A percentile compares a stretch with the other conserved stretches of the same genome.
Conservation (phyloP, 1,284 basidiomycete genomes). For the Cutaneotrichosporon dermatis region DNA sequence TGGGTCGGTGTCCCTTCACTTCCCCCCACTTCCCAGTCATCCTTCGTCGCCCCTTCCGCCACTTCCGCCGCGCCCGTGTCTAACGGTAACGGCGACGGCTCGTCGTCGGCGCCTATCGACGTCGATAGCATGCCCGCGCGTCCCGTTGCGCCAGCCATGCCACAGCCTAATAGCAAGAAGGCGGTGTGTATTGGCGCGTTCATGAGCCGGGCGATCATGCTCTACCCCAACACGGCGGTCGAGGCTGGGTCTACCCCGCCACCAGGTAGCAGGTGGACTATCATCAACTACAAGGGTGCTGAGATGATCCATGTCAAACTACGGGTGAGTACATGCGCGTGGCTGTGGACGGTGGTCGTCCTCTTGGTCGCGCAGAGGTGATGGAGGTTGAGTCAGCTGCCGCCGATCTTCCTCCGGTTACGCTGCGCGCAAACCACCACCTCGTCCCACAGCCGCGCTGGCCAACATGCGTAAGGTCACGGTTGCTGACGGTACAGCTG, state of each 20-base stretch:
- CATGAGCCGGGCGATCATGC: constrained; percentile 70
- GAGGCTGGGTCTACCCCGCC: constrained; percentile 49
- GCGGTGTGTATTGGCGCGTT: constrained; percentile 81
- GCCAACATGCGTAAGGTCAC: too few species aligned
- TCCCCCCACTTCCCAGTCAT: background rate
- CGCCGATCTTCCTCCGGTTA: too few species aligned
- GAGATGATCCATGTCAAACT: constrained; percentile 76
- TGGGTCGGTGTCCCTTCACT: too few species aligned
- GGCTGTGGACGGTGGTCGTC: too few species aligned
- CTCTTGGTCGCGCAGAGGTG: too few species aligned
- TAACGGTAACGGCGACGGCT: constrained; percentile 1
- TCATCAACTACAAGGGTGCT: constrained; percentile 45
- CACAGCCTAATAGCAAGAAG: constrained; percentile 3
- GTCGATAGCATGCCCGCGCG: constrained; percentile 21
- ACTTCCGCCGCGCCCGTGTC: too few species aligned
- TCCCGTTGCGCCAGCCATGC: background rate
- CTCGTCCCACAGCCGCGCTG: too few species aligned
- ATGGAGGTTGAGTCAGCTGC: too few species aligned
- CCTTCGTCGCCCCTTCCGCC: background rate
- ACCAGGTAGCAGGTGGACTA: constrained; percentile 22
- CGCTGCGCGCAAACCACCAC: background rate
- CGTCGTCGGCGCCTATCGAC: constrained; percentile 31
- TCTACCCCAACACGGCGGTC: constrained; percentile 77
- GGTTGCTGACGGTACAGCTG: constrained; percentile 23
- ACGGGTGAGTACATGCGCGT: constrained; percentile 43